Evolutionary conservation across 805 yeast genomes (phyloP).

Genomic region (Kodamaea kakaduensis): DNA sequence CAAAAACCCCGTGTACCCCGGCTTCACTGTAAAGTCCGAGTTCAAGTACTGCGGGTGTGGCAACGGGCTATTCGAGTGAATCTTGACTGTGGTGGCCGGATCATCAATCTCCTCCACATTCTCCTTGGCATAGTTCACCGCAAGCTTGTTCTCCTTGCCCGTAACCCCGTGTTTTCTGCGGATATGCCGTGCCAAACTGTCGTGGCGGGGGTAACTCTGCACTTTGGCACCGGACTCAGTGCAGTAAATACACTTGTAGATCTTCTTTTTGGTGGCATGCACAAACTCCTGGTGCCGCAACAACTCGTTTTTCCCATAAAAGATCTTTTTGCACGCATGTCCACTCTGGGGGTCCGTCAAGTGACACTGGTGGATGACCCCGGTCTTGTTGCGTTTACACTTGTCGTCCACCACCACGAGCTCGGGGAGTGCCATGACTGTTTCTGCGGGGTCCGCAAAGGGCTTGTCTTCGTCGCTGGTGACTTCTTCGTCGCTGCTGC

Average conservation of each 20-base stretch:
- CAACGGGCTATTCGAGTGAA: slow-evolving; percentile 19
- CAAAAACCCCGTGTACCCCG: slow-evolving; percentile 28
- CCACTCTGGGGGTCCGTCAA: slow-evolving; percentile 30
- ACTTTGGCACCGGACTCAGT: slow-evolving; percentile 29
- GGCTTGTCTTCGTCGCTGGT: slow-evolving; percentile 4
- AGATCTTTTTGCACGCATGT: slow-evolving; percentile 35
- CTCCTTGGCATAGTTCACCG: slow-evolving; percentile 42
- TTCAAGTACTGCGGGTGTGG: slow-evolving; percentile 31
- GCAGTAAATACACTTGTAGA: slow-evolving; percentile 40
- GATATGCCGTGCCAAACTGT: slow-evolving; percentile 41
- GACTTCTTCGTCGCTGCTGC: slow-evolving; percentile 15
- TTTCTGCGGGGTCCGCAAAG: slow-evolving; percentile 4
- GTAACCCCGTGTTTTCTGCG: slow-evolving; percentile 42
- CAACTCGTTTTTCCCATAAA: slow-evolving; percentile 42
- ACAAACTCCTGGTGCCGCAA: slow-evolving; percentile 44
- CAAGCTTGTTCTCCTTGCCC: slow-evolving; percentile 42
- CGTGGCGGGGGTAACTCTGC: slow-evolving; percentile 43
- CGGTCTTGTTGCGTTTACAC: slow-evolving; percentile 17
- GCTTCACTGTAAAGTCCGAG: slow-evolving; percentile 26
- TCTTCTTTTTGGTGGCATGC: slow-evolving; percentile 41
- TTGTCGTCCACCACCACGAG: slow-evolving; percentile 11
- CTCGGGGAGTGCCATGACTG: slow-evolving; percentile 9
- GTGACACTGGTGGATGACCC: slow-evolving; percentile 41
- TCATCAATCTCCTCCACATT: slow-evolving; percentile 39
- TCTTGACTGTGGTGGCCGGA: slow-evolving; percentile 12